phyloP scores from a whole-genome alignment of 2,329 filamentous ascomycete genomes.

The Fusarium clavum region DNA sequence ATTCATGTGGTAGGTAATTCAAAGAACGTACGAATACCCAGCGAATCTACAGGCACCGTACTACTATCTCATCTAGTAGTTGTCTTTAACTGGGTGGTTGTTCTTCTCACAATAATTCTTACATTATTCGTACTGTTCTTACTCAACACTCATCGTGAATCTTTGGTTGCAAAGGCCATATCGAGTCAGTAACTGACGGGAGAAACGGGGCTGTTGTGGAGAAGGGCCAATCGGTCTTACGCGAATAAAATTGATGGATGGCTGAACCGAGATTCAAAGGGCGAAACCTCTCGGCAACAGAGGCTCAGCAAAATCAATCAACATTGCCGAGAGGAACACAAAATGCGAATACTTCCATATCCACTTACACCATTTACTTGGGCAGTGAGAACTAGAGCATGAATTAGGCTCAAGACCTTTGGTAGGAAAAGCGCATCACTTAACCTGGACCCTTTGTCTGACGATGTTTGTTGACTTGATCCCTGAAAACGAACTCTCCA shows the following conservation, averaged over 20 bases:
- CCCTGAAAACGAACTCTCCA: slow-evolving; percentile 33
- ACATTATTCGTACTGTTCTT: not conserved
- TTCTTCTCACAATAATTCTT: not conserved
- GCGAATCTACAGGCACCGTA: not conserved
- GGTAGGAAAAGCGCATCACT: not conserved
- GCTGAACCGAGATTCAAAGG: slow-evolving; percentile 14
- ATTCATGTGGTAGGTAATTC: not conserved
- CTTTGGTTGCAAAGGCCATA: slow-evolving; percentile 11
- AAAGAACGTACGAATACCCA: not conserved
- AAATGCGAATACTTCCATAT: not conserved
- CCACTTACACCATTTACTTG: not conserved
- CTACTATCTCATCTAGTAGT: not conserved
- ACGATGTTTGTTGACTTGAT: slow-evolving; percentile 13
- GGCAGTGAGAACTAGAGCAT: not conserved
- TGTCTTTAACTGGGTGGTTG: not conserved
- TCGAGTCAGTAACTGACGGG: slow-evolving; percentile 6
- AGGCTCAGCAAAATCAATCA: not conserved
- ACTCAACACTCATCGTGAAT: not conserved
- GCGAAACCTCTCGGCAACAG: not conserved
- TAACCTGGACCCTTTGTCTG: slow-evolving; percentile 23
- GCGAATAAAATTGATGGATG: not conserved
- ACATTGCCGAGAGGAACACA: not conserved
- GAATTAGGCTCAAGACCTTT: not conserved
- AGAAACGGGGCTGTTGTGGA: slow-evolving; percentile 2
- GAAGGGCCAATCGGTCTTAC: slow-evolving; percentile 7